Evolutionary conservation across 176 grass and related monocot species (phyloP).

Genomic region (Cenchrus purpureus): DNA sequence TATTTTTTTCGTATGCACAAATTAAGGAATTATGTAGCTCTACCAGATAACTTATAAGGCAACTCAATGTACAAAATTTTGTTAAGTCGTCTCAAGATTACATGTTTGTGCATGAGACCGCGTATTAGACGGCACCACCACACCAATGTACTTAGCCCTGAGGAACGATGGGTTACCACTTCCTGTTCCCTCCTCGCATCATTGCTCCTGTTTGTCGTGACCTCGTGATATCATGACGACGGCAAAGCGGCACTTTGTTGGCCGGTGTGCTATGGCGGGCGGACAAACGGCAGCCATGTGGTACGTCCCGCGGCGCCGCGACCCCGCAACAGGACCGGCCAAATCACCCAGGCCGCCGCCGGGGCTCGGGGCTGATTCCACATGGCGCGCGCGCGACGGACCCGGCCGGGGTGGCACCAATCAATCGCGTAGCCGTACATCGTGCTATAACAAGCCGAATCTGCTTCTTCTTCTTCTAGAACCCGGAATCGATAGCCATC

Average conservation of each 20-base stretch:
- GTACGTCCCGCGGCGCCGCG: neutral
- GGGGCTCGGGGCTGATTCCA: neutral
- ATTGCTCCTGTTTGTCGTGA: neutral
- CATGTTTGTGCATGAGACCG: too few species aligned
- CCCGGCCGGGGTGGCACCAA: neutral
- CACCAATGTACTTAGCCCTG: too few species aligned
- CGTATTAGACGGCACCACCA: too few species aligned
- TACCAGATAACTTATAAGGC: too few species aligned
- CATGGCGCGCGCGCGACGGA: neutral
- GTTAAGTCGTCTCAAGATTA: too few species aligned
- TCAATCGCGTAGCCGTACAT: neutral
- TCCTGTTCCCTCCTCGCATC: neutral
- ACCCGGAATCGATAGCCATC: neutral
- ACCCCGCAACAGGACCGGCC: neutral
- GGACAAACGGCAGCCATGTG: constrained; percentile 24
- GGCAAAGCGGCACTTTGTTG: neutral
- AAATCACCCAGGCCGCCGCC: neutral
- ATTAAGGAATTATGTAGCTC: too few species aligned
- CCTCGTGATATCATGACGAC: neutral
- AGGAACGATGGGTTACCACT: too few species aligned
- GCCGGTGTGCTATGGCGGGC: constrained; percentile 13
- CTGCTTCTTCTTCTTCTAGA: constrained; percentile 4
- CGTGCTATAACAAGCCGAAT: neutral
- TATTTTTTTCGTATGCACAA: too few species aligned
- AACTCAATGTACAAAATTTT: too few species aligned